A percentile compares a stretch with the other conserved stretches of the same genome.
Evolutionary conservation across 345 rosid species (phyloP).

Genomic region (Chamaenerion angustifolium): DNA sequence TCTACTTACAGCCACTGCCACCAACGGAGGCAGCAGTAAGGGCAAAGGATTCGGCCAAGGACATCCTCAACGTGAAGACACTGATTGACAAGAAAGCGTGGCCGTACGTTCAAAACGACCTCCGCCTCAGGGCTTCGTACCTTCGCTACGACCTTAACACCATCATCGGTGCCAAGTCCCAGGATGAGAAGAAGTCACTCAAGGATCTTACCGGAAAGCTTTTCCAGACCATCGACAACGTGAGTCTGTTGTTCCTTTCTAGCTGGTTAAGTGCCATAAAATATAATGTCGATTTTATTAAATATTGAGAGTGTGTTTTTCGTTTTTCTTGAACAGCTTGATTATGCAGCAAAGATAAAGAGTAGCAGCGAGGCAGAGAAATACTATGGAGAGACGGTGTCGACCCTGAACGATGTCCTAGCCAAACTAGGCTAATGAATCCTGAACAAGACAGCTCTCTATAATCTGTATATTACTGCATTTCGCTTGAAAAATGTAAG

Average conservation of each 20-base stretch:
- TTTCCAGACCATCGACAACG: slow-evolving; percentile 46
- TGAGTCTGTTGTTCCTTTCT: slow-evolving; percentile 18
- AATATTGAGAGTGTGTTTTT: not conserved
- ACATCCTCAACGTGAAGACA: slow-evolving; percentile 53
- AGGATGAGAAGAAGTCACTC: slow-evolving; percentile 56
- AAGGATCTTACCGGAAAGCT: slow-evolving; percentile 61
- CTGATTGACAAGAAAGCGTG: slow-evolving; percentile 83
- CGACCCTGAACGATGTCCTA: slow-evolving; percentile 67
- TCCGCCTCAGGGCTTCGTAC: slow-evolving; percentile 52
- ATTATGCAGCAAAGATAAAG: slow-evolving; percentile 84
- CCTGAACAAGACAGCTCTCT: too few species aligned
- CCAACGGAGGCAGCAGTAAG: slow-evolving; percentile 62
- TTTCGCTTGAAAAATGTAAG: slow-evolving; percentile 2
- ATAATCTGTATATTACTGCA: not conserved
- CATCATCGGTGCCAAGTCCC: slow-evolving; percentile 55
- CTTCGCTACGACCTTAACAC: slow-evolving; percentile 93
- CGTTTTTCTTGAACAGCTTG: slow-evolving; percentile 38
- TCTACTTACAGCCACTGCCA: slow-evolving; percentile 51
- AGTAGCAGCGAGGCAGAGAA: slow-evolving; percentile 74
- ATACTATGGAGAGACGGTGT: slow-evolving; percentile 60
- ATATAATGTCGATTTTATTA: too few species aligned
- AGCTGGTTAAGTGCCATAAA: too few species aligned
- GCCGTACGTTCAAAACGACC: slow-evolving; percentile 84
- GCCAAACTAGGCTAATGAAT: slow-evolving; percentile 61
- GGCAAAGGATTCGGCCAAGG: slow-evolving; percentile 82